Evolutionary conservation across 2,329 filamentous ascomycete genomes (phyloP).

Genomic region (Xylariales sp.): DNA sequence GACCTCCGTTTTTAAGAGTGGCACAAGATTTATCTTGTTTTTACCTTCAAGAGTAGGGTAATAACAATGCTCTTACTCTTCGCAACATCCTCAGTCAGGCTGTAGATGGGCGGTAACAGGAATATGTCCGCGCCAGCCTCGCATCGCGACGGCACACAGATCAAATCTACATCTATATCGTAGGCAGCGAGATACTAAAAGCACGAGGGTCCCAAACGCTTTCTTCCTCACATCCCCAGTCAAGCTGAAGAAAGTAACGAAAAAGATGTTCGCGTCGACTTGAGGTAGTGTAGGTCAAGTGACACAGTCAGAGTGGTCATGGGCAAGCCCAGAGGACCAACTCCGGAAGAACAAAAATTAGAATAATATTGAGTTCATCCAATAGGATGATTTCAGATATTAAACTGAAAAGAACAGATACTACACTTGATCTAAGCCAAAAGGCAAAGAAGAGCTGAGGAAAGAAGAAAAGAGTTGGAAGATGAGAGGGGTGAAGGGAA

Average conservation of each 20-base stretch:
- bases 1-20: too few relatives aligned
- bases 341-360: slow-evolving; percentile 62
- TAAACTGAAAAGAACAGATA: slow-evolving; percentile 98
- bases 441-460: slow-evolving; percentile 40
- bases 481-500: slow-evolving; percentile 1
- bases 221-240: slow-evolving; percentile 53
- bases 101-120: too few relatives aligned
- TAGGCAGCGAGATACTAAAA: too few relatives aligned
- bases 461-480: slow-evolving; percentile 12
- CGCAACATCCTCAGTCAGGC: too few relatives aligned
- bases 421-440: slow-evolving; percentile 75
- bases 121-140: too few relatives aligned
- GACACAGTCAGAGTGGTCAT: slow-evolving; percentile 64
- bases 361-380: slow-evolving; percentile 74
- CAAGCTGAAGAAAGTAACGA: slow-evolving; percentile 54
- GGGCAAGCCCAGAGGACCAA: slow-evolving; percentile 67
- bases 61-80: too few relatives aligned
- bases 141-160: too few relatives aligned
- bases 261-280: slow-evolving; percentile 64
- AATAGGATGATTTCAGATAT: slow-evolving; percentile 81
- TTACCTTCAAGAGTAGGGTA: too few relatives aligned
- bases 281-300: slow-evolving; percentile 71
- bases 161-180: too few relatives aligned
- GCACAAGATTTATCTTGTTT: too few relatives aligned
- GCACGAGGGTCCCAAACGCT: background rate